Evolutionary conservation across 2,329 filamentous ascomycete genomes (phyloP).

Genomic region (Beauveria bassiana): DNA sequence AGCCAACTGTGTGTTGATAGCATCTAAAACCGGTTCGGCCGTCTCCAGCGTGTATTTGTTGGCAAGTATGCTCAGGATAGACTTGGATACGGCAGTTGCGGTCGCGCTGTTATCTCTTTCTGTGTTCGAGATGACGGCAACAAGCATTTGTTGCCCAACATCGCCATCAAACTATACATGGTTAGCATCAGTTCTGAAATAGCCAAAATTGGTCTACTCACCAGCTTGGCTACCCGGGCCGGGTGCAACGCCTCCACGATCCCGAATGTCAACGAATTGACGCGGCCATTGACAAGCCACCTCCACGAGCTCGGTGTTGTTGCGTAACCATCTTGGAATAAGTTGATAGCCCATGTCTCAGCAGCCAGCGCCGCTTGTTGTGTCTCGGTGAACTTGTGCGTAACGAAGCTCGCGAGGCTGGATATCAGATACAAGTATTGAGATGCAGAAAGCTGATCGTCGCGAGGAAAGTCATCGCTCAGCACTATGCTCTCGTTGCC

Average conservation of each 20-base stretch:
- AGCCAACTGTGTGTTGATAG: conserved; percentile 20
- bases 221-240: conserved; percentile 25
- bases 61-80: conserved; percentile 33
- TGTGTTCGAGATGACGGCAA: conserved; percentile 19
- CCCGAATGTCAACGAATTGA: conserved; percentile 31
- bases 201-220: conserved; percentile 17
- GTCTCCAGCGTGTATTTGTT: conserved; percentile 38
- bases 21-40: conserved; percentile 18
- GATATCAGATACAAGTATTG: conserved; percentile 31
- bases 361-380: conserved; percentile 27
- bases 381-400: conserved; percentile 29
- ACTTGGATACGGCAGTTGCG: conserved; percentile 18
- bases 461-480: conserved; percentile 24
- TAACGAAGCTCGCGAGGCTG: conserved; percentile 27
- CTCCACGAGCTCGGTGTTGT: conserved; percentile 20
- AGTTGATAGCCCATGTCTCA: conserved; percentile 26
- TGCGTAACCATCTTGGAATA: conserved; percentile 28
- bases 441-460: conserved; percentile 21
- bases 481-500: conserved; percentile 18
- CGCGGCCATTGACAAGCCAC: conserved; percentile 24
- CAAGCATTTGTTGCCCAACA: conserved; percentile 28
- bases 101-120: conserved; percentile 20
- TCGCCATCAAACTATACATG: conserved; percentile 28
- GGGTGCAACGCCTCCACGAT: conserved; percentile 30
- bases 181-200: not conserved